Percentiles rank a stretch among this genome's conserved stretches.
Conservation (phyloP, 164 flowering plant genomes). For the Aristolochia californica region DNA sequence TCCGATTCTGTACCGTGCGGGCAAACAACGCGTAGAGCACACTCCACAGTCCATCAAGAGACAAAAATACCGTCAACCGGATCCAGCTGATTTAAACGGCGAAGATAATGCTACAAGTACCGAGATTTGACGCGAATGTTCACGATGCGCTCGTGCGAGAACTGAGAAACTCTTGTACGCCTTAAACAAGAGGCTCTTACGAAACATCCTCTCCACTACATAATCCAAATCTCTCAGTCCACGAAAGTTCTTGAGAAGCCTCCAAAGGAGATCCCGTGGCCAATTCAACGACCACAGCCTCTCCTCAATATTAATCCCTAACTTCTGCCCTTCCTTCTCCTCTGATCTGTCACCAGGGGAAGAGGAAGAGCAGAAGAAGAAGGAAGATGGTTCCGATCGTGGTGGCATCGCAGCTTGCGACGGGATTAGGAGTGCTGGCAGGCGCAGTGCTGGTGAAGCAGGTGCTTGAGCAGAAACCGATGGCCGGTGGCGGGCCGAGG, state of each 20-base stretch:
- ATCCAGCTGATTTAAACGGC: too few relatives aligned
- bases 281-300: neutral
- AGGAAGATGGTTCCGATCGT: constrained; percentile 56
- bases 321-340: neutral
- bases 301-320: neutral
- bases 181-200: too few relatives aligned
- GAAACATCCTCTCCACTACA: too few relatives aligned
- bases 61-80: too few relatives aligned
- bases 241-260: neutral
- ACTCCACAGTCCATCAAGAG: too few relatives aligned
- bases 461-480: constrained; percentile 65
- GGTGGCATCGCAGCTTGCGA: constrained; percentile 57
- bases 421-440: constrained; percentile 76
- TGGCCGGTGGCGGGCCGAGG: constrained; percentile 61
- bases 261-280: neutral
- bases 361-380: neutral
- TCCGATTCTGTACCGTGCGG: too few relatives aligned
- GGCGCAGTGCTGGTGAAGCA: constrained; percentile 75
- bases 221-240: too few relatives aligned
- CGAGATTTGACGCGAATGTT: too few relatives aligned
- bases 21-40: too few relatives aligned
- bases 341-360: neutral
- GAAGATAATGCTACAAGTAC: too few relatives aligned
- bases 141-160: too few relatives aligned
- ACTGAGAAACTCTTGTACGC: too few relatives aligned